These are phyloP conservation scores for Hanseniaspora mollemarum DNA, from an alignment of 805 yeast species.

Conservation along the genomic window DNA sequence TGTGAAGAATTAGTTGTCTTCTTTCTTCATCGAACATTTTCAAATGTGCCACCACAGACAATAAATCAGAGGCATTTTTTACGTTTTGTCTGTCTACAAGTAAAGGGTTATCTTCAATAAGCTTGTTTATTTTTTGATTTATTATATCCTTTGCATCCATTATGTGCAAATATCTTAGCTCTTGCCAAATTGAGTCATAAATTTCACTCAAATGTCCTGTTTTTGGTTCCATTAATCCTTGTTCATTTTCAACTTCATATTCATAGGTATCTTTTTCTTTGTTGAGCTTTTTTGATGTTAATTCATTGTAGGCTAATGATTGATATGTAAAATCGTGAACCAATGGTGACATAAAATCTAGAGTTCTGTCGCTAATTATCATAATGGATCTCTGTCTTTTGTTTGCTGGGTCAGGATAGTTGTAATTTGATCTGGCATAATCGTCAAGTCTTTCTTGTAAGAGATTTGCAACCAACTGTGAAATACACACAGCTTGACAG, in stretches of 20 bases:
- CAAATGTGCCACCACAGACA: constrained; percentile 61
- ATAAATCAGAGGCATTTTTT: constrained; percentile 55
- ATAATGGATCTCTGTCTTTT: constrained; percentile 61
- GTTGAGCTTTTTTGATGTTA: constrained; percentile 17
- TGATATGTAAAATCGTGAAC: constrained; percentile 85
- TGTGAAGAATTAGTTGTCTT: constrained; percentile 48
- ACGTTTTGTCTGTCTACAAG: constrained; percentile 58
- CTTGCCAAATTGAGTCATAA: constrained; percentile 58
- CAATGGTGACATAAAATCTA: constrained; percentile 74
- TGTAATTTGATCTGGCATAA: constrained; percentile 56
- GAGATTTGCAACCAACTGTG: constrained; percentile 57
- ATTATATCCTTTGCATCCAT: constrained; percentile 59
- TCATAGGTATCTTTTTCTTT: constrained; percentile 35
- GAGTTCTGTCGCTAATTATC: constrained; percentile 67
- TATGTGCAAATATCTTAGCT: constrained; percentile 62
- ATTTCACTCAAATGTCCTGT: constrained; percentile 42
- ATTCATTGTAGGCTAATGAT: constrained; percentile 77
- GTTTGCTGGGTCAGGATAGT: constrained; percentile 47
- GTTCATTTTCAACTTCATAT: constrained; percentile 48
- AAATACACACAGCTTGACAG: constrained; percentile 47
- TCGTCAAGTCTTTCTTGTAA: constrained; percentile 64
- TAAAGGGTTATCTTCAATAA: constrained; percentile 62
- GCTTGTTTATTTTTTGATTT: constrained; percentile 46
- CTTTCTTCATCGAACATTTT: constrained; percentile 59
- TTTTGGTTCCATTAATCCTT: constrained; percentile 35